These are phyloP conservation scores for Serendipita indica DNA, from an alignment of 768 basidiomycete genomes.

Conservation along the genomic window DNA sequence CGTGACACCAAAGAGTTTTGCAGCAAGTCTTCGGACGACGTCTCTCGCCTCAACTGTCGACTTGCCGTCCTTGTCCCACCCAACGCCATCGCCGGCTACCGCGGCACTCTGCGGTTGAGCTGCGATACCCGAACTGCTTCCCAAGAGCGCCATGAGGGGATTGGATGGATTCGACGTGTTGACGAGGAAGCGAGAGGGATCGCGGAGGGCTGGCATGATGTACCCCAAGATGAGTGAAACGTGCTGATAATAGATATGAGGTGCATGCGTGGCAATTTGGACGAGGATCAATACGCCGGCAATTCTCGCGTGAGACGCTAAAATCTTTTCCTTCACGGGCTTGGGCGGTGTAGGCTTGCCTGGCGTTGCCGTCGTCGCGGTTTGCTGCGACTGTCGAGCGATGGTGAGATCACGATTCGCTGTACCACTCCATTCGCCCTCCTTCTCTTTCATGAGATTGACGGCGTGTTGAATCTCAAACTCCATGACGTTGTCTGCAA, in stretches of 20 bases:
- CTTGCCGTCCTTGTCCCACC: neutral
- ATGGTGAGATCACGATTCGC: neutral
- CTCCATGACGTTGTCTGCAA: slow-evolving; percentile 82
- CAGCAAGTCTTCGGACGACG: neutral
- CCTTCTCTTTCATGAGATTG: slow-evolving; percentile 38
- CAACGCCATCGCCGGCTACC: neutral
- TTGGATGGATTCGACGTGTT: neutral
- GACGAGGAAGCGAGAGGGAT: slow-evolving; percentile 30
- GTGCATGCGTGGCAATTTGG: slow-evolving; percentile 81
- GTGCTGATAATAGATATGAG: slow-evolving; percentile 74
- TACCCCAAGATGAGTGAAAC: slow-evolving; percentile 82
- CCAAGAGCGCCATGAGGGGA: neutral
- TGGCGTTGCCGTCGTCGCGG: neutral
- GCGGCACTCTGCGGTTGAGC: neutral
- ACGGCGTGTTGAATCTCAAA: slow-evolving; percentile 77
- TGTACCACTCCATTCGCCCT: slow-evolving; percentile 1
- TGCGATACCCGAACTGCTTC: neutral
- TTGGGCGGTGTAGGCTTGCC: neutral
- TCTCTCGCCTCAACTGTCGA: neutral
- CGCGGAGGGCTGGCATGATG: slow-evolving; percentile 79
- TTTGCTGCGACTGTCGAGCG: neutral
- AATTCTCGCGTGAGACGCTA: slow-evolving; percentile 36
- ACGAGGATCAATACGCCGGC: slow-evolving; percentile 89
- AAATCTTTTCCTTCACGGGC: neutral
- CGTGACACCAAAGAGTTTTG: neutral